phyloP scores from a whole-genome alignment of 306 rosid genomes.

The Begonia loranthoides region DNA sequence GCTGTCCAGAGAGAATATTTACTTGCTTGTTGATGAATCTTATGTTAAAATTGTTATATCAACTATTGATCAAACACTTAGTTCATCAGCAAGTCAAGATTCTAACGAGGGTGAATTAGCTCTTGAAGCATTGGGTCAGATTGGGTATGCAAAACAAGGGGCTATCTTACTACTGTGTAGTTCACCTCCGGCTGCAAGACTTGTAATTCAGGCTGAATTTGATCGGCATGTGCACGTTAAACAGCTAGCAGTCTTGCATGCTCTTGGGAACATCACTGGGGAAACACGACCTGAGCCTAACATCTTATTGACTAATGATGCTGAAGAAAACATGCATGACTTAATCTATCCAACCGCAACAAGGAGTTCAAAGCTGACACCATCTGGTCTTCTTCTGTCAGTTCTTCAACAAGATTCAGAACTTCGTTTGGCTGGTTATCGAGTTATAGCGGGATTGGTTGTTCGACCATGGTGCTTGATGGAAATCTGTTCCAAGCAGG shows the following conservation, averaged over 20 bases:
- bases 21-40: too few relatives aligned
- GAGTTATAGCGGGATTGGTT: conserved; percentile 66
- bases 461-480: conserved; percentile 77
- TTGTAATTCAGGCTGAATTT: conserved; percentile 55
- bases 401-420: conserved; percentile 70
- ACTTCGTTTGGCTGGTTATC: conserved; percentile 65
- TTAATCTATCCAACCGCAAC: conserved; percentile 54
- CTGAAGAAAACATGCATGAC: conserved; percentile 55
- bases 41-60: too few relatives aligned
- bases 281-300: conserved; percentile 43
- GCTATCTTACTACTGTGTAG: conserved; percentile 50
- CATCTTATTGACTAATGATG: conserved; percentile 37
- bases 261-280: too few relatives aligned
- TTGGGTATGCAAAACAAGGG: conserved; percentile 64
- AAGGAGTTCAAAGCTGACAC: too few relatives aligned
- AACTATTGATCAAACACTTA: too few relatives aligned
- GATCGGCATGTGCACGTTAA: conserved; percentile 68
- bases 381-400: conserved; percentile 67
- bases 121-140: conserved; percentile 81
- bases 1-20: too few relatives aligned
- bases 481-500: conserved; percentile 77
- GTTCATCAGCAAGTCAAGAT: too few relatives aligned
- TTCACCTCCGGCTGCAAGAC: conserved; percentile 55
- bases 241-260: conserved; percentile 90
- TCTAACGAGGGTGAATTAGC: conserved; percentile 76